These are phyloP conservation scores for Tetrahymena elliotti DNA, from an alignment of 73 alveolate species.

Conservation along the genomic window DNA sequence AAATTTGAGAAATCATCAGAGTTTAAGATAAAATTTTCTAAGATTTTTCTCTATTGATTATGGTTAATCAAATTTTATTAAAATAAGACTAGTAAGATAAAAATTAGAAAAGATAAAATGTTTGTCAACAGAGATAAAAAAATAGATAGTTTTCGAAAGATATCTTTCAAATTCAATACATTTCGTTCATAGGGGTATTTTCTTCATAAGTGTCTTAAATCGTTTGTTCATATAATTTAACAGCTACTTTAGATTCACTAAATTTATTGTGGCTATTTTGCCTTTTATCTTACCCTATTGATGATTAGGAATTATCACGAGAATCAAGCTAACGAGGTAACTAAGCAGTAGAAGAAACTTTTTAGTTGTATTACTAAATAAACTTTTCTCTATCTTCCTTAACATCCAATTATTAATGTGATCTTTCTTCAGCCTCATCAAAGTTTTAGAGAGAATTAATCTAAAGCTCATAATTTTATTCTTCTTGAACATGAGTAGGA, in stretches of 20 bases:
- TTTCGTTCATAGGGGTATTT: not conserved
- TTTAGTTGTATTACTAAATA: not conserved
- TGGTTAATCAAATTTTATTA: no score
- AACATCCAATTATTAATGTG: not conserved
- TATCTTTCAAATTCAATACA: not conserved
- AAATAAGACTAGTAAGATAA: no score
- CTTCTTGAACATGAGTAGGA: not conserved
- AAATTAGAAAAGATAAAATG: no score
- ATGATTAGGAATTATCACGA: not conserved
- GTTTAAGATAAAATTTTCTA: no score
- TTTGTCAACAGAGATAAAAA: no score
- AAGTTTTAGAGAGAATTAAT: not conserved
- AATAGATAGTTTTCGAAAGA: no score
- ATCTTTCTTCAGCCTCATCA: not conserved
- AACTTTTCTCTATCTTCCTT: not conserved
- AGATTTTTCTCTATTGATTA: no score
- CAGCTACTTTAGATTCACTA: not conserved
- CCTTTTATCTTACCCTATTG: not conserved
- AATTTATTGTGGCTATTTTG: not conserved
- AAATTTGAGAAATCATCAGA: no score
- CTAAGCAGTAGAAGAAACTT: not conserved
- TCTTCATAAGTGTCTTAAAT: not conserved
- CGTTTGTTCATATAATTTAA: not conserved
- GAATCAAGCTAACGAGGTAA: not conserved
- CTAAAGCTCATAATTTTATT: not conserved